Evolutionary conservation across 106 monocot genomes (phyloP).

Genomic region (Dactylorhiza incarnata): DNA sequence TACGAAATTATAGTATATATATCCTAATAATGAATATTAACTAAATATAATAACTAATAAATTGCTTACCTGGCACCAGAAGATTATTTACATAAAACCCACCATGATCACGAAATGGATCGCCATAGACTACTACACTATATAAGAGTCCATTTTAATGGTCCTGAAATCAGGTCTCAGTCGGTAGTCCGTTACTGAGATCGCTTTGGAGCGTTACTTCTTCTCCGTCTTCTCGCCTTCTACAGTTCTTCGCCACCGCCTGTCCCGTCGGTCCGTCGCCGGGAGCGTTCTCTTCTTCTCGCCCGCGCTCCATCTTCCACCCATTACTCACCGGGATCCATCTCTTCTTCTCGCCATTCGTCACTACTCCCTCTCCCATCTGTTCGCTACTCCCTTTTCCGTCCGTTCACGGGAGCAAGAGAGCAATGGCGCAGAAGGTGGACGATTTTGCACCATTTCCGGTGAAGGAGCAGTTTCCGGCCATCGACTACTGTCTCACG

Average conservation of each 20-base stretch:
- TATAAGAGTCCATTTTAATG: neutral
- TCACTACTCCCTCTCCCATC: neutral
- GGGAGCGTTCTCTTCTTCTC: no score
- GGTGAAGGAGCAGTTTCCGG: constrained; percentile 22
- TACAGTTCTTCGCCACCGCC: no score
- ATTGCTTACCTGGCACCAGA: no score
- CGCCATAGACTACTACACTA: neutral
- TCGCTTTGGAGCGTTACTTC: neutral
- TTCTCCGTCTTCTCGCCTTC: neutral
- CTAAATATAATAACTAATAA: no score
- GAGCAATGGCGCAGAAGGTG: constrained; percentile 2
- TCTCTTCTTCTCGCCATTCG: neutral
- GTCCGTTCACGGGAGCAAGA: neutral
- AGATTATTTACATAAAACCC: no score
- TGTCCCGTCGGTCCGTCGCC: no score
- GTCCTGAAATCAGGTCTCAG: neutral
- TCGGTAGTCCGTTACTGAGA: neutral
- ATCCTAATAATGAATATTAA: no score
- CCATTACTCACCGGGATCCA: no score
- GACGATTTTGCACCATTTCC: constrained; percentile 21
- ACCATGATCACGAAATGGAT: neutral
- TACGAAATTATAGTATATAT: no score
- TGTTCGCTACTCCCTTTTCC: neutral
- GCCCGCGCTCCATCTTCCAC: no score
- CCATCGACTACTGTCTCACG: constrained; percentile 14